Conservation (phyloP, 345 rosid species). For the Lenwebbia sp. region DNA sequence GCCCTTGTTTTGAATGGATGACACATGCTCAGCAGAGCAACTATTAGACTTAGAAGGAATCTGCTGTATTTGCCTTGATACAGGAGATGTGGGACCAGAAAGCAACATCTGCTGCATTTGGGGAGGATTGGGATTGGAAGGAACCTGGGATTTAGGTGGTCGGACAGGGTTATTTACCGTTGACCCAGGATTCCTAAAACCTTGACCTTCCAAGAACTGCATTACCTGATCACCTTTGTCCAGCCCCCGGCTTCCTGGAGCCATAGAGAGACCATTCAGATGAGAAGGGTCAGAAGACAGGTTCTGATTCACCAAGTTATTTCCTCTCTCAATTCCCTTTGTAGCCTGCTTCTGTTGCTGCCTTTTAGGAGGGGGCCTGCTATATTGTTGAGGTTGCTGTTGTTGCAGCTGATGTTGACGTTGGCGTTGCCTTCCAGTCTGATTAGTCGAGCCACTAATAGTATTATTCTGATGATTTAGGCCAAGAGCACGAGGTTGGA, state of each 20-base stretch:
- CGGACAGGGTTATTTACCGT: conserved; percentile 33
- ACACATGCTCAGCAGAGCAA: conserved; percentile 46
- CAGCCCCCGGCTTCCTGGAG: conserved; percentile 43
- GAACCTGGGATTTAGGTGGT: conserved; percentile 46
- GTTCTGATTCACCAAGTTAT: conserved; percentile 52
- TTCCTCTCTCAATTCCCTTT: conserved; percentile 87
- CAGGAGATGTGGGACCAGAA: conserved; percentile 35
- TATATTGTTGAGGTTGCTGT: conserved; percentile 80
- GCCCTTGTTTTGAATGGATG: conserved; percentile 26
- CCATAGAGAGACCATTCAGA: conserved; percentile 47
- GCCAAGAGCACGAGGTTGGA: conserved; percentile 48
- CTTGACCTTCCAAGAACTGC: conserved; percentile 49
- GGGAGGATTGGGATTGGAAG: conserved; percentile 47
- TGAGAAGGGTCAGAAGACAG: conserved; percentile 52
- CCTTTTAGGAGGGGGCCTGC: conserved; percentile 79
- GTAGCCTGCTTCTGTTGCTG: conserved; percentile 50
- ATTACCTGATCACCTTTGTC: conserved; percentile 32
- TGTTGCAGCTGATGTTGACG: conserved; percentile 59
- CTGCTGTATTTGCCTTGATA: conserved; percentile 17
- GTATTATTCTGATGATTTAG: conserved; percentile 43
- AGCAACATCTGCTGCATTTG: conserved; percentile 19
- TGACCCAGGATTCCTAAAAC: conserved; percentile 31
- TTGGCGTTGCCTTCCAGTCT: conserved; percentile 73
- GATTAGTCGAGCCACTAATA: conserved; percentile 52
- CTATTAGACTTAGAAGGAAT: conserved; percentile 51